Conservation (phyloP, 2,329 filamentous ascomycete species). For the Coniosporium tulheliwenetii region DNA sequence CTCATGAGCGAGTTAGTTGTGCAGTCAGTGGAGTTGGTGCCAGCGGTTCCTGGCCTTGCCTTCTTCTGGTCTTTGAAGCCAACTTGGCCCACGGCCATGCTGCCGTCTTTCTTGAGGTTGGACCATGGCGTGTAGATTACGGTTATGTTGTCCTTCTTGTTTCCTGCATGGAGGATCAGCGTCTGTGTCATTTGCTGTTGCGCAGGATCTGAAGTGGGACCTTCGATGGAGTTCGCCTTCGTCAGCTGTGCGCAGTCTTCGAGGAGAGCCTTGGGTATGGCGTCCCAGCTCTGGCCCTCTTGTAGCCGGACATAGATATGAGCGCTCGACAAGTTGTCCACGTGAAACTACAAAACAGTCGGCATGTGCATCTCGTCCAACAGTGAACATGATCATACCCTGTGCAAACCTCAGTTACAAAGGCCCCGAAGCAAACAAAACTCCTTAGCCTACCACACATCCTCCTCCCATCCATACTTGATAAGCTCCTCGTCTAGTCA, state of each 20-base stretch:
- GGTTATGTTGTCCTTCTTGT: constrained; percentile 97
- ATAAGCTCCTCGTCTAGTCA: constrained; percentile 84
- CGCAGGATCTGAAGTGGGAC: constrained; percentile 23
- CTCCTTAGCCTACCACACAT: constrained; percentile 57
- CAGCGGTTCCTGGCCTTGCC: constrained; percentile 15
- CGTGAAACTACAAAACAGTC: constrained; percentile 57
- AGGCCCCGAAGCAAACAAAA: constrained; percentile 9
- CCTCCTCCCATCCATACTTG: constrained; percentile 83
- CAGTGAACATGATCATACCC: neutral
- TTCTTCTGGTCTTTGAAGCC: constrained; percentile 80
- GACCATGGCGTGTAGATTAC: constrained; percentile 97
- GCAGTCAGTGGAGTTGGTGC: neutral
- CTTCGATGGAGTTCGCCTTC: constrained; percentile 97
- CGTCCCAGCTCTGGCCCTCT: constrained; percentile 70
- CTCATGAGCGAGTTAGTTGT: neutral
- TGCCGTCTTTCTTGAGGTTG: constrained; percentile 87
- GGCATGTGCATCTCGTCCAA: neutral
- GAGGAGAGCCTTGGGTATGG: constrained; percentile 58
- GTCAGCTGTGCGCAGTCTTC: constrained; percentile 91
- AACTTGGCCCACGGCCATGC: constrained; percentile 91
- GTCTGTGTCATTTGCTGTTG: neutral
- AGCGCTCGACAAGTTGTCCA: constrained; percentile 89
- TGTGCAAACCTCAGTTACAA: neutral
- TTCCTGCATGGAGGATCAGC: constrained; percentile 38
- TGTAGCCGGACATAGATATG: constrained; percentile 86